These are phyloP conservation scores for rapeseed (Brassica napus) DNA, from an alignment of 345 rosid species.

Conservation along the genomic window DNA sequence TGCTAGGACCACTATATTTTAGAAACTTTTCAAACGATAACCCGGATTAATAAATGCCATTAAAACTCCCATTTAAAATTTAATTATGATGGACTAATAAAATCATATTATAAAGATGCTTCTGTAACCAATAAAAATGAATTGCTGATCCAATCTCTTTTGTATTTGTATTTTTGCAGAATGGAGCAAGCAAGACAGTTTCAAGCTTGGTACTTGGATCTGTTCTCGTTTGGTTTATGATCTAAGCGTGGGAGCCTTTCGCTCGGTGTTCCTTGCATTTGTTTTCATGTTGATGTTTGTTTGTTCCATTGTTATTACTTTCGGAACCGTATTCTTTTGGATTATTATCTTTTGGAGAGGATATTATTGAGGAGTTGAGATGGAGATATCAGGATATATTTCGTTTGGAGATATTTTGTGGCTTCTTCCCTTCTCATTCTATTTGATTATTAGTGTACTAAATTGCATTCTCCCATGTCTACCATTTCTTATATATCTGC, in stretches of 20 bases:
- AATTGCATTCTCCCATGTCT: not conserved
- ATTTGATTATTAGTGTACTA: slow-evolving; percentile 34
- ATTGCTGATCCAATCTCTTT: not conserved
- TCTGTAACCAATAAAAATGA: not conserved
- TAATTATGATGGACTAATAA: not conserved
- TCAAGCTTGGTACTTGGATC: slow-evolving; percentile 43
- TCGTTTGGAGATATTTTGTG: slow-evolving; percentile 34
- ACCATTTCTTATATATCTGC: not conserved
- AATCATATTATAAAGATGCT: not conserved
- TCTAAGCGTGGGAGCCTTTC: slow-evolving; percentile 9
- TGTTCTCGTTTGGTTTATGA: slow-evolving; percentile 39
- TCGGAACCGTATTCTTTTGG: slow-evolving; percentile 44
- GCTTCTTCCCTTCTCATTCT: slow-evolving; percentile 25
- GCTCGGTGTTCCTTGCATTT: slow-evolving; percentile 14
- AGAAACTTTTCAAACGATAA: not conserved
- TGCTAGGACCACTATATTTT: not conserved
- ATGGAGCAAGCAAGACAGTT: slow-evolving; percentile 38
- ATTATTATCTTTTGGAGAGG: slow-evolving; percentile 31
- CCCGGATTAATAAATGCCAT: not conserved
- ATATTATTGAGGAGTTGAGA: slow-evolving; percentile 33
- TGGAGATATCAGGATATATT: slow-evolving; percentile 28
- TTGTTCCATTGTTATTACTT: slow-evolving; percentile 39
- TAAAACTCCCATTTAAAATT: not conserved
- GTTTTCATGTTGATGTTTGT: slow-evolving; percentile 28
- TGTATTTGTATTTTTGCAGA: slow-evolving; percentile 24